A percentile compares a stretch with the other conserved stretches of the same genome.
Conservation (phyloP, 768 basidiomycete species). For the Pisolithus sp. region DNA sequence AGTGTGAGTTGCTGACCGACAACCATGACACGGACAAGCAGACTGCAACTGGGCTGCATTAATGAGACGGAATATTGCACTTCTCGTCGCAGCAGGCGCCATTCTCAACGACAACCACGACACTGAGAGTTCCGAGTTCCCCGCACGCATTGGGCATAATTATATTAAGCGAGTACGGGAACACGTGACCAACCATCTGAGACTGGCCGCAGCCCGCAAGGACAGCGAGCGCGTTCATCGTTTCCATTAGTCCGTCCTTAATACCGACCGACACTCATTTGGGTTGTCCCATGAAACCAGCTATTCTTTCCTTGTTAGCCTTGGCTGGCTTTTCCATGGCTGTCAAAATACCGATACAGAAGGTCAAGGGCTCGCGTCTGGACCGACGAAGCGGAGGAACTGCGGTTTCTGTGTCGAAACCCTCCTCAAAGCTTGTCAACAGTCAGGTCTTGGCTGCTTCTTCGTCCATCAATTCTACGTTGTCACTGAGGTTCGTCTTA, state of each 20-base stretch:
- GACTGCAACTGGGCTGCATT: slow-evolving; percentile 61
- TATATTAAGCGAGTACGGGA: neutral
- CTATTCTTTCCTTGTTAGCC: slow-evolving; percentile 33
- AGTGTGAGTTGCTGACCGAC: slow-evolving; percentile 37
- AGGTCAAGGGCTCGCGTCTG: slow-evolving; percentile 30
- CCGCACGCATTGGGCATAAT: too few relatives aligned
- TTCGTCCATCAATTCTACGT: slow-evolving; percentile 5
- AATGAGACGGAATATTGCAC: slow-evolving; percentile 66
- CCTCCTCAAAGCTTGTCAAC: slow-evolving; percentile 5
- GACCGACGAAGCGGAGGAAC: slow-evolving; percentile 33
- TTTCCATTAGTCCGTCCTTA: neutral
- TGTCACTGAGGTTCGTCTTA: slow-evolving; percentile 20
- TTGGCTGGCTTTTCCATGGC: slow-evolving; percentile 38
- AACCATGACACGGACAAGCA: slow-evolving; percentile 75
- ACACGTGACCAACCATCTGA: neutral
- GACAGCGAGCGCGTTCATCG: too few relatives aligned
- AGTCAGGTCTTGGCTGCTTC: slow-evolving; percentile 25
- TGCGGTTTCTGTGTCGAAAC: slow-evolving; percentile 9
- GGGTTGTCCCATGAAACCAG: slow-evolving; percentile 33
- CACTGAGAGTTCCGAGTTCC: too few relatives aligned
- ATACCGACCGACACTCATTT: slow-evolving; percentile 6
- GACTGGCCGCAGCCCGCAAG: neutral
- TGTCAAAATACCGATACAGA: slow-evolving; percentile 41
- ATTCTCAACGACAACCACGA: neutral
- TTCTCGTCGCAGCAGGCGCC: slow-evolving; percentile 47